These are phyloP conservation scores for Hippophae gyantsensis DNA, from an alignment of 306 rosid species.

Conservation along the genomic window DNA sequence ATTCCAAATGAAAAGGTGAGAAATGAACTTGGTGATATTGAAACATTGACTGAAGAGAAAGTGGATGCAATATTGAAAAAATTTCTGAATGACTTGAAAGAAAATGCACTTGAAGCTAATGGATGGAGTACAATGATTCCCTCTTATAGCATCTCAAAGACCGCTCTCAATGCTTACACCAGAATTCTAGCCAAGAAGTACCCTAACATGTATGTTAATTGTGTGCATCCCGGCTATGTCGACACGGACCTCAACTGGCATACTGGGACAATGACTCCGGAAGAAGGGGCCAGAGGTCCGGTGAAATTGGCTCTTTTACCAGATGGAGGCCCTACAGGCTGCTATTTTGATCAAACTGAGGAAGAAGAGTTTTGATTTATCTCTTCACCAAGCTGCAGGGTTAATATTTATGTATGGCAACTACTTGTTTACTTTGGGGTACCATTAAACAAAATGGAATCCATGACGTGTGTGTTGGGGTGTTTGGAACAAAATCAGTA, in stretches of 20 bases:
- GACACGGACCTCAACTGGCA: constrained; percentile 42
- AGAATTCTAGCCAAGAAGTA: constrained; percentile 41
- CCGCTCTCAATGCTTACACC: constrained; percentile 39
- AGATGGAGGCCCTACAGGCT: constrained; percentile 35
- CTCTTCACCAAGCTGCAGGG: background rate
- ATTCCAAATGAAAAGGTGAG: constrained; percentile 36
- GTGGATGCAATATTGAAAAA: constrained; percentile 35
- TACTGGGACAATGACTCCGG: constrained; percentile 28
- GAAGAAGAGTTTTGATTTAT: constrained; percentile 24
- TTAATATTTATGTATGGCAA: too few species aligned
- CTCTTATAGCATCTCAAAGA: constrained; percentile 45
- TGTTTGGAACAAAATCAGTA: too few species aligned
- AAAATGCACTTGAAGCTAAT: constrained; percentile 35
- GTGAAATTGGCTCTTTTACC: constrained; percentile 38
- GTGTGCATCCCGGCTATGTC: constrained; percentile 53
- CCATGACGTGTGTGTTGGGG: too few species aligned
- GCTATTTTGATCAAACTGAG: constrained; percentile 39
- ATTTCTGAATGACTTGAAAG: constrained; percentile 33
- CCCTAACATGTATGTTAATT: constrained; percentile 37
- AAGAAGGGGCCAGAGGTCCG: constrained; percentile 50
- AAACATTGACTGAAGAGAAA: constrained; percentile 35
- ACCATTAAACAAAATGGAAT: too few species aligned
- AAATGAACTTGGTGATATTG: constrained; percentile 32
- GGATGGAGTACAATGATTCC: constrained; percentile 59
- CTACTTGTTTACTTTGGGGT: too few species aligned